These are phyloP conservation scores for Rhizopogon parksii DNA, from an alignment of 1,284 basidiomycete genomes.

Conservation along the genomic window DNA sequence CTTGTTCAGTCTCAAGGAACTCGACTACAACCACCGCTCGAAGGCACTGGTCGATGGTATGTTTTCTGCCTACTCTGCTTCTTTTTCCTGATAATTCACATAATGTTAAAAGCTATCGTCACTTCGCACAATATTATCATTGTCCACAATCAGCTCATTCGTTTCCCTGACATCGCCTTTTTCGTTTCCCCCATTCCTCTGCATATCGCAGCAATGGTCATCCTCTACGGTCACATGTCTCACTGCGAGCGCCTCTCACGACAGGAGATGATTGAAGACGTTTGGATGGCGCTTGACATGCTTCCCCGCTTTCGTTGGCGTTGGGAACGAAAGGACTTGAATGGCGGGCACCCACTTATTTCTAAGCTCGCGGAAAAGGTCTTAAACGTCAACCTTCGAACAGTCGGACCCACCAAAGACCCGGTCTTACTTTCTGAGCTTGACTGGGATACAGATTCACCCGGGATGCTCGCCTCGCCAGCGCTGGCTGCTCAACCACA, in stretches of 20 bases:
- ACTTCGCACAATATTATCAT: slow-evolving; percentile 80
- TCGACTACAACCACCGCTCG: slow-evolving; percentile 54
- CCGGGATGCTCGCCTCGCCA: slow-evolving; percentile 24
- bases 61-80: slow-evolving; percentile 15
- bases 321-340: slow-evolving; percentile 75
- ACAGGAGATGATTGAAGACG: slow-evolving; percentile 64
- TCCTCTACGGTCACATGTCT: slow-evolving; percentile 76
- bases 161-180: slow-evolving; percentile 75
- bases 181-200: slow-evolving; percentile 80
- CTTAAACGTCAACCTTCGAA: slow-evolving; percentile 58
- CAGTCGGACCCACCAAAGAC: slow-evolving; percentile 49
- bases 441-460: slow-evolving; percentile 57
- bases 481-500: slow-evolving; percentile 25
- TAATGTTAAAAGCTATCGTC: slow-evolving; percentile 53
- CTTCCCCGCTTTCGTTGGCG: slow-evolving; percentile 80
- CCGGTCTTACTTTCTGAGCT: slow-evolving; percentile 59
- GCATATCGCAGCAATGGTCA: slow-evolving; percentile 82
- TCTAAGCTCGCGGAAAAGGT: slow-evolving; percentile 71
- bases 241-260: slow-evolving; percentile 58
- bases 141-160: slow-evolving; percentile 71
- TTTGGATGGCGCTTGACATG: slow-evolving; percentile 78
- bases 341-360: slow-evolving; percentile 73
- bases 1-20: slow-evolving; percentile 65
- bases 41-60: slow-evolving; percentile 69
- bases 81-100: background rate